Conservation (phyloP, 2,329 filamentous ascomycete genomes). For the Ophiostoma novo-ulmi region DNA sequence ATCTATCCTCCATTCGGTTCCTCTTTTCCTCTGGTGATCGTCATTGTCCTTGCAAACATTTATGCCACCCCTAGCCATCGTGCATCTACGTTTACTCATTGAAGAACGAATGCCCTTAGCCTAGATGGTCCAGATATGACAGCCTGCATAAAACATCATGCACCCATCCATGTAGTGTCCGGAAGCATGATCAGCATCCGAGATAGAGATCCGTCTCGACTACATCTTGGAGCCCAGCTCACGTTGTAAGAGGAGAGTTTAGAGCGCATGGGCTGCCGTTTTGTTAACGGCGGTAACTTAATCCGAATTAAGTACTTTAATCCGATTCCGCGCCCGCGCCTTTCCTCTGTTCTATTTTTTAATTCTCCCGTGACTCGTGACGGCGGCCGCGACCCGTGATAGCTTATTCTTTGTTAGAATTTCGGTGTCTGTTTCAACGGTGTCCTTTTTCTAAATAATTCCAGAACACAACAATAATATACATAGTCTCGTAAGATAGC, state of each 20-base stretch:
- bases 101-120: neutral
- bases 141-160: neutral
- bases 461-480: neutral
- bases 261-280: neutral
- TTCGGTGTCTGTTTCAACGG: neutral
- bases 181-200: neutral
- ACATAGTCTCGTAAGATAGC: too few relatives aligned
- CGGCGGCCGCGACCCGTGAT: constrained; percentile 1
- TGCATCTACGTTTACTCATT: constrained; percentile 1
- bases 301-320: neutral
- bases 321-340: neutral
- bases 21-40: constrained; percentile 9
- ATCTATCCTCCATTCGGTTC: neutral
- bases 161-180: neutral
- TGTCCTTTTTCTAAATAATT: neutral
- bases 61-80: neutral
- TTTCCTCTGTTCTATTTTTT: neutral
- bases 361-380: constrained; percentile 5
- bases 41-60: neutral
- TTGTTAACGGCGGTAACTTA: constrained; percentile 4
- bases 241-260: neutral
- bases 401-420: neutral
- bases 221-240: too few relatives aligned
- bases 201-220: neutral
- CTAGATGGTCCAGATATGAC: neutral